Evolutionary conservation across 192 early-diverging fungal genomes (phyloP).

Genomic region (Backusella luteola): DNA sequence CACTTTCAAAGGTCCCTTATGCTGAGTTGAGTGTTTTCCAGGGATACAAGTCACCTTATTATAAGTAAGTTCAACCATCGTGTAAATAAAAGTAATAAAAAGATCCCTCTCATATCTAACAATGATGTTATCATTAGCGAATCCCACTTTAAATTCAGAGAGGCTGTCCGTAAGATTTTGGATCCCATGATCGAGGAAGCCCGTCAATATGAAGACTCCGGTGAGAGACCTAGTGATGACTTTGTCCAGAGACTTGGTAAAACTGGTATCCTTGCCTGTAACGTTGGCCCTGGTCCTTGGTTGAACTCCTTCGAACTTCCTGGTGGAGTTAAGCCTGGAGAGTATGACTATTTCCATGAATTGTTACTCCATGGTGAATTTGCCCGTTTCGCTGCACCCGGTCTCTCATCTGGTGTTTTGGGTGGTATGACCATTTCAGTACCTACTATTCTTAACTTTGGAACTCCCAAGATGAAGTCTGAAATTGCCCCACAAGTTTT

Average conservation of each 20-base stretch:
- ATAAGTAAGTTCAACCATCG: constrained; percentile 21
- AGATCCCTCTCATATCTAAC: not conserved
- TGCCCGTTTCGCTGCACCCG: constrained; percentile 69
- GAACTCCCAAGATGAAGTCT: constrained; percentile 61
- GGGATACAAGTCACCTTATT: constrained; percentile 35
- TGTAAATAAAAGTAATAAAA: not conserved
- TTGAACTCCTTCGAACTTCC: constrained; percentile 35
- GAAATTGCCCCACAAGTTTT: constrained; percentile 58
- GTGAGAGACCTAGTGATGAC: constrained; percentile 62
- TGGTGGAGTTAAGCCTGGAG: constrained; percentile 52
- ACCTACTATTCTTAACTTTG: constrained; percentile 76
- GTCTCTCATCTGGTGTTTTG: constrained; percentile 68
- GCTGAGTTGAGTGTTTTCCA: constrained; percentile 70
- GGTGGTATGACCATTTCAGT: constrained; percentile 72
- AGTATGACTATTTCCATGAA: constrained; percentile 74
- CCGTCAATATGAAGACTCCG: constrained; percentile 74
- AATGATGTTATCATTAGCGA: constrained; percentile 49
- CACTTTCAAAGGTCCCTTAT: constrained; percentile 62
- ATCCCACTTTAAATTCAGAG: constrained; percentile 62
- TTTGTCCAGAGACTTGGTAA: constrained; percentile 69
- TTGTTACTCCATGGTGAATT: constrained; percentile 69
- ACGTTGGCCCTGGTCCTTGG: constrained; percentile 54
- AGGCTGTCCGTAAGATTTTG: constrained; percentile 62
- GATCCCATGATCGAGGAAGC: constrained; percentile 70
- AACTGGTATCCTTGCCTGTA: constrained; percentile 64